These are phyloP conservation scores for Solanum chacoense DNA, from an alignment of 305 asterid genomes.

Conservation along the genomic window DNA sequence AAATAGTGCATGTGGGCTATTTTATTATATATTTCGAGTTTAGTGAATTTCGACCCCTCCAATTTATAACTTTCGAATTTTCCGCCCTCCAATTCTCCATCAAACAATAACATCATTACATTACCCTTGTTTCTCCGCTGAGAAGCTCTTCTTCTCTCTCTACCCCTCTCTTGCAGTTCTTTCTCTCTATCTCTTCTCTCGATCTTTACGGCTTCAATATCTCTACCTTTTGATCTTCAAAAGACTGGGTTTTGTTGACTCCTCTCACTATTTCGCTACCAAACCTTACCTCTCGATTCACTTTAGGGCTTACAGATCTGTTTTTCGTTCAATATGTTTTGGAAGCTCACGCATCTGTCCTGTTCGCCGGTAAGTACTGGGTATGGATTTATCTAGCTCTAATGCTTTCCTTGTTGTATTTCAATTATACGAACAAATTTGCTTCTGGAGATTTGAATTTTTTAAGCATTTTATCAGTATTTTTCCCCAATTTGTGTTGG, in stretches of 20 bases:
- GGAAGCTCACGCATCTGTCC: slow-evolving; percentile 82
- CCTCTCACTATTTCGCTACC: slow-evolving; percentile 9
- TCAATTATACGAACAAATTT: neutral
- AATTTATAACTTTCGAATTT: slow-evolving; percentile 3
- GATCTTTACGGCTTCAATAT: slow-evolving; percentile 33
- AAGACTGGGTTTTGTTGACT: neutral
- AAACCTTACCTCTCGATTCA: slow-evolving; percentile 11
- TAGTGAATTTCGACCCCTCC: slow-evolving; percentile 9
- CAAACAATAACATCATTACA: neutral
- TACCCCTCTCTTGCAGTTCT: slow-evolving; percentile 10
- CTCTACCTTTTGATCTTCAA: neutral
- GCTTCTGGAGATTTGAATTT: neutral
- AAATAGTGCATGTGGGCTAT: neutral
- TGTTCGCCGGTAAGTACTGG: slow-evolving; percentile 74
- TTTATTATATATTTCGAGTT: neutral
- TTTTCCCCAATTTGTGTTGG: neutral
- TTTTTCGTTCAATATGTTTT: slow-evolving; percentile 47
- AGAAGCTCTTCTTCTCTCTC: slow-evolving; percentile 1
- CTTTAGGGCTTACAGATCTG: slow-evolving; percentile 50
- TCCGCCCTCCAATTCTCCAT: slow-evolving; percentile 3
- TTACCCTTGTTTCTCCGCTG: slow-evolving; percentile 6
- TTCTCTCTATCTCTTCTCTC: slow-evolving; percentile 19
- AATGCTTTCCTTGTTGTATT: neutral
- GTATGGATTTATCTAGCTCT: neutral
- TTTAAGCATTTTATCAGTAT: neutral